Evolutionary conservation across 2,329 filamentous ascomycete genomes (phyloP).

Genomic region (Penicillium sp.): DNA sequence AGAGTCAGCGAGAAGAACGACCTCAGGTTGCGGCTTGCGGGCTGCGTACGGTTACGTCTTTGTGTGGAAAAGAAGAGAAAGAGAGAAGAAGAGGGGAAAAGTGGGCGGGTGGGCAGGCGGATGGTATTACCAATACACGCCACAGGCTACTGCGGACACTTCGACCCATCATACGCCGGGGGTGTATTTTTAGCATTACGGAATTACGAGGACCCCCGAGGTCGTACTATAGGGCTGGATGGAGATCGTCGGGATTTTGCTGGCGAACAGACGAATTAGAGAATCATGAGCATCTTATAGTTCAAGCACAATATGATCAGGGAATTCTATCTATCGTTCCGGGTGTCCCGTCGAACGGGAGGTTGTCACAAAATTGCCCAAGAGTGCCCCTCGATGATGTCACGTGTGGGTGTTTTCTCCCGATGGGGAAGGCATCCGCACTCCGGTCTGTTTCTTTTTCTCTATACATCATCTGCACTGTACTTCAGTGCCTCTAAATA

Average conservation of each 20-base stretch:
- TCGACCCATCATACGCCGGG: too few relatives aligned
- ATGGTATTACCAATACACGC: constrained; percentile 24
- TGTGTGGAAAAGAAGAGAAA: constrained; percentile 32
- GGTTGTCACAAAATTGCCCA: too few relatives aligned
- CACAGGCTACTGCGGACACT: constrained; percentile 26
- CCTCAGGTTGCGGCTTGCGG: neutral
- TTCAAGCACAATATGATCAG: too few relatives aligned
- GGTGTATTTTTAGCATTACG: too few relatives aligned
- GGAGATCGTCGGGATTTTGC: too few relatives aligned
- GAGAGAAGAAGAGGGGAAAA: constrained; percentile 28
- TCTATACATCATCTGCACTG: neutral
- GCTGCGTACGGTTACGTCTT: constrained; percentile 27
- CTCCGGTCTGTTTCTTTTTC: constrained; percentile 6
- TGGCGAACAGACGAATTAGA: too few relatives aligned
- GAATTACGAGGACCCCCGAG: too few relatives aligned
- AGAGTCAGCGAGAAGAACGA: neutral
- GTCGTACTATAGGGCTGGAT: too few relatives aligned
- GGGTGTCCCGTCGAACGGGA: too few relatives aligned
- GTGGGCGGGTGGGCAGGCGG: constrained; percentile 22
- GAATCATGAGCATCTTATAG: too few relatives aligned
- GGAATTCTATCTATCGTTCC: too few relatives aligned
- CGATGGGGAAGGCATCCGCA: constrained; percentile 13
- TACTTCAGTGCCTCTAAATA: too few relatives aligned
- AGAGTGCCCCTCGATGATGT: constrained; percentile 29
- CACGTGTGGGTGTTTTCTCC: constrained; percentile 23